Evolutionary conservation across 2,329 filamentous ascomycete species (phyloP), one percentile per base, ranked within the genome.

Genomic region (Apiospora kogelbergensis): DNA sequence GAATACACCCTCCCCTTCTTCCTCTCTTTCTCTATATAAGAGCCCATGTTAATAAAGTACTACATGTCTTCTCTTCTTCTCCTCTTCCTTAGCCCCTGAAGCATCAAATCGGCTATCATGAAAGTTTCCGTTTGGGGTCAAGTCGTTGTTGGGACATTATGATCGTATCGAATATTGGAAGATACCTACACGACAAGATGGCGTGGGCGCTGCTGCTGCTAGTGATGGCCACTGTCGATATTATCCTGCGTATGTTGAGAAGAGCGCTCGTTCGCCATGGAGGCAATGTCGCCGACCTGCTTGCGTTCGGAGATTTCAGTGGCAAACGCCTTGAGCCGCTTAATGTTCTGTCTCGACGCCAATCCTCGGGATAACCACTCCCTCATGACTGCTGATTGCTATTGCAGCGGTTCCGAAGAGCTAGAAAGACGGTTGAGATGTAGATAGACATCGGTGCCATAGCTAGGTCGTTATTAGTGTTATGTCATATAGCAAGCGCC

Each of bases 361-460:
- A 91, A 86, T 91, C 89, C 90, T 90, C 85, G 89, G 81, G 86
- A 82, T 77, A 81, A 78, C 74, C 87, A 88, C 82, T 90, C 91
- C 88, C 92, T 94, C 91, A 90, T 94, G 92, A 93, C 92, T 87
- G 91, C 90, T 95, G 89, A 88, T 89, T 90, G 86, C 88, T 96
- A 98, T 93, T 98, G 95, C 66, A 99, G 86, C 73, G 96, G 96
- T 81, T 99, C 96, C 33, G 95, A 98, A 45, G 94, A 97, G 73
- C 94, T 97, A 57, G 94, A 97, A 33, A 99, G 88, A 68, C 96
- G 90, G 84, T 99, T 99, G 66, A 99, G 89, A 81, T 99, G 96
- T 64, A 99, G 92, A 83, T 99, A 99, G 67, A 98, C 96, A 79
- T 99, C 96, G 66, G 96, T 99, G 73, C 96, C 96, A 81, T 99